Evolutionary conservation across 768 basidiomycete species (phyloP), one percentile per base, ranked within the genome.

Genomic region (Podaxis sp.): DNA sequence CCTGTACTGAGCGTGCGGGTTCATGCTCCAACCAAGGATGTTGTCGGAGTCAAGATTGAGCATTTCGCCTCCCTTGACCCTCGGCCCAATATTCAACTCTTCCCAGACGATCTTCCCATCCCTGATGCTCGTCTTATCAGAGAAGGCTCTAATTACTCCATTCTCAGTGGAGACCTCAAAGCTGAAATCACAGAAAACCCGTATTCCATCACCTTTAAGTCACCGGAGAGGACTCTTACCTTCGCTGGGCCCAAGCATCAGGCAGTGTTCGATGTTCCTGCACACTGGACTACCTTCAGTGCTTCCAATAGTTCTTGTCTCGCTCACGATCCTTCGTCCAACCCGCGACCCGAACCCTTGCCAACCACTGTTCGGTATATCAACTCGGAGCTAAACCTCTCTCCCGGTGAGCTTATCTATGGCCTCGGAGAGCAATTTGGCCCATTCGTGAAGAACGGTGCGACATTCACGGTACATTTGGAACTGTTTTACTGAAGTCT

Each of bases 351-450:
- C 1, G 66, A 72, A 3, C 68, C 75, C 1, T 68, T 76, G 11
- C 83, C 82, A 1, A 77, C 74, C 51, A 69, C 71, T 8, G 74
- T 82, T 38, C 74, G 82, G 25, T 85, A 85, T 67, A 72, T 83
- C 50, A 77, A 81, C 66, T 82, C 85, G 55, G 88, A 83, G 78
- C 77, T 91, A 33, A 85, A 84, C 62, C 73, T 88, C 6, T 83
- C 85, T 25, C 88, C 88, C 0, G 89, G 87, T 19, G 89, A 90
- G 72, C 80, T 85, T 47, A 79, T 91, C 22, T 91, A 90, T 68
- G 89, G 89, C 3, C 77, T 90, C 13, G 90, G 90, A 53, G 89
- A 91, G 73, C 85, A 89, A 59, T 91, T 91, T 70, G 85, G 86
- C 2, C 79, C 88, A 8, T 86, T 91, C 63, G 81, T 89, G 6